Evolutionary conservation across 176 grass and related monocot species (phyloP).

Genomic region (Poa pratensis): DNA sequence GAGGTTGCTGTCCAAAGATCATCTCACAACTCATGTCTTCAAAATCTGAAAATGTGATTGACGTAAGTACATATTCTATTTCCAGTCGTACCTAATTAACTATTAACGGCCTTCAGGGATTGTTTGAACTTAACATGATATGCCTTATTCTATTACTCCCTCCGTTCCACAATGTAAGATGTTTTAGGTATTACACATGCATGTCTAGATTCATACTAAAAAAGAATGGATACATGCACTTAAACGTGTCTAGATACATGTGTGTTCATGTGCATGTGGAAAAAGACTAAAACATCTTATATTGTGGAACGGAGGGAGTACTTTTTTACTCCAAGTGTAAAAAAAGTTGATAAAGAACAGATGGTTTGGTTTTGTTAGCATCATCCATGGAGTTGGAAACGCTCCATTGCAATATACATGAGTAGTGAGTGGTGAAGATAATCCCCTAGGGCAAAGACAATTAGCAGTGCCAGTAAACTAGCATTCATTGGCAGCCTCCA

Average conservation of each 20-base stretch:
- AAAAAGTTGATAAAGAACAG: slow-evolving; percentile 32
- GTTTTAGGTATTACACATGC: no score
- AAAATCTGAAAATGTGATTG: slow-evolving; percentile 75
- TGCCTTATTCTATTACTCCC: neutral
- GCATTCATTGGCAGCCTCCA: slow-evolving; percentile 24
- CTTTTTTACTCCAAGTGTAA: slow-evolving; percentile 20
- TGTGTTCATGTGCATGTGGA: no score
- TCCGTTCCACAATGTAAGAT: no score
- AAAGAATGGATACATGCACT: no score
- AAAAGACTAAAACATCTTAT: no score
- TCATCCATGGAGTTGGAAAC: slow-evolving; percentile 12
- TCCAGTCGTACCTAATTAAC: slow-evolving; percentile 20
- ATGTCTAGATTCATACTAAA: no score
- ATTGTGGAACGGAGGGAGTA: no score
- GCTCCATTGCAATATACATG: slow-evolving; percentile 24
- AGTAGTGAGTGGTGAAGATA: slow-evolving; percentile 36
- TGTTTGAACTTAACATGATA: slow-evolving; percentile 12
- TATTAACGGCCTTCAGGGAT: slow-evolving; percentile 1
- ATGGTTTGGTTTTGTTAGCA: slow-evolving; percentile 26
- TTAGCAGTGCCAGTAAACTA: slow-evolving; percentile 36
- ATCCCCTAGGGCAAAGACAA: neutral
- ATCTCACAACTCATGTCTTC: slow-evolving; percentile 99
- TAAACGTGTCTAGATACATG: no score
- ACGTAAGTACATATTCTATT: slow-evolving; percentile 43
- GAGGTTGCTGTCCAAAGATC: slow-evolving; percentile 90